These are phyloP conservation scores for Metschnikowia continentalis DNA, from an alignment of 805 yeast species.

Conservation along the genomic window DNA sequence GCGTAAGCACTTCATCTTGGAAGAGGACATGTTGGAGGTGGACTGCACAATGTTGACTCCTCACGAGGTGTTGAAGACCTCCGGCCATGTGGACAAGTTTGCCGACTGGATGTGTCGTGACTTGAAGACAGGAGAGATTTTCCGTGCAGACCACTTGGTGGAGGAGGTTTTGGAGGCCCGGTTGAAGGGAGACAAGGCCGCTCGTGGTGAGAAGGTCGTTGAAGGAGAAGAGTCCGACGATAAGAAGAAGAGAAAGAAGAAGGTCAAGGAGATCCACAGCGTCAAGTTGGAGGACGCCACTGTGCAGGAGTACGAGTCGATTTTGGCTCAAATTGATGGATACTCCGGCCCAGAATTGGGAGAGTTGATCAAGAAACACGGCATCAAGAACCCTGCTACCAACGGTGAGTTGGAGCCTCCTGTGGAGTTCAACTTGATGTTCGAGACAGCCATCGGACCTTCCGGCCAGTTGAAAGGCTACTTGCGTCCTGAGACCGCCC, in stretches of 20 bases:
- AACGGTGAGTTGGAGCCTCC: conserved; percentile 86
- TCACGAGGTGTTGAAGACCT: conserved; percentile 93
- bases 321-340: conserved; percentile 93
- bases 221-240: conserved; percentile 54
- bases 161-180: conserved; percentile 97
- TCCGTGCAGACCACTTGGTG: conserved; percentile 96
- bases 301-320: conserved; percentile 75
- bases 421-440: conserved; percentile 94
- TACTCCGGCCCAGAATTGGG: conserved; percentile 91
- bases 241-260: conserved; percentile 67
- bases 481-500: conserved; percentile 98
- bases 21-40: conserved; percentile 98
- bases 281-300: conserved; percentile 78
- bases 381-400: conserved; percentile 89
- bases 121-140: conserved; percentile 92
- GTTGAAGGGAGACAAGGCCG: conserved; percentile 94
- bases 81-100: conserved; percentile 98
- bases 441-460: conserved; percentile 98
- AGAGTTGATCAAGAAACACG: conserved; percentile 73
- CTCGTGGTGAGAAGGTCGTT: conserved; percentile 69
- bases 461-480: conserved; percentile 94
- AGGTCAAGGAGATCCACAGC: conserved; percentile 91
- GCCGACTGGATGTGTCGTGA: conserved; percentile 99
- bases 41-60: conserved; percentile 98
- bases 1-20: conserved; percentile 96